Evolutionary conservation across 1,284 basidiomycete species (phyloP), one percentile per base, ranked within the genome.

Genomic region (Ustilago sp.): DNA sequence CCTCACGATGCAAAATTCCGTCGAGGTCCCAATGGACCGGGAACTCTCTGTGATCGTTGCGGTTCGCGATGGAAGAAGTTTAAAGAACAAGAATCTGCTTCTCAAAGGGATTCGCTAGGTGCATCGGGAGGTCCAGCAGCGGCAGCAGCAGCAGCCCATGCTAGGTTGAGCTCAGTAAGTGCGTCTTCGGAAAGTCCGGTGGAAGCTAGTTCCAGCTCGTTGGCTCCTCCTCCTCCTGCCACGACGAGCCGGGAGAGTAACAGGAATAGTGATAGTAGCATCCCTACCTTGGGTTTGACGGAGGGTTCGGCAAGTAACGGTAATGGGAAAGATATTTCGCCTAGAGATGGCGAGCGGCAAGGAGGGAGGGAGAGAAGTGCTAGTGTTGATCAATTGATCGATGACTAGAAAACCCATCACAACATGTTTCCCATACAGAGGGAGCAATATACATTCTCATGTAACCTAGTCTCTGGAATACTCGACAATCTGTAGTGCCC

Each of bases 1-100:
- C 76, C 76, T 1, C 76, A 78, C 76, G 72, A 78, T 41, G 76
- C 76, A 45, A 78, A 78, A 52, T 78, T 78, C 23, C 68, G 76
- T 15, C 64, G 72, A 5, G 72, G 76, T 0, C 72, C 76, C 13
- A 75, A 74, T 23, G 76, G 76, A 28, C 80, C 63, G 6, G 80
- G 77, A 13, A 74, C 71, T 32, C 71, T 82, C 23, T 80, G 77
- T 60, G 79, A 80, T 17, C 64, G 81, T 2, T 74, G 71, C 31
- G 80, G 79, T 15, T 77, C 72, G 34, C 32, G 75, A 3, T 77
- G 70, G 71, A 77, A 77, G 34, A 77, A 77, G 67, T 72, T 73
- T 32, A 68, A 68, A 38, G 74, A 76, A 59, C 74, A 76, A 23
- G 68, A 71, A 23, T n/a, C 11, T 8, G 62, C 59, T 12, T 50